Evolutionary conservation across 2,329 filamentous ascomycete genomes (phyloP), one percentile per base, ranked within the genome.

Genomic region (Colletotrichum siamense): DNA sequence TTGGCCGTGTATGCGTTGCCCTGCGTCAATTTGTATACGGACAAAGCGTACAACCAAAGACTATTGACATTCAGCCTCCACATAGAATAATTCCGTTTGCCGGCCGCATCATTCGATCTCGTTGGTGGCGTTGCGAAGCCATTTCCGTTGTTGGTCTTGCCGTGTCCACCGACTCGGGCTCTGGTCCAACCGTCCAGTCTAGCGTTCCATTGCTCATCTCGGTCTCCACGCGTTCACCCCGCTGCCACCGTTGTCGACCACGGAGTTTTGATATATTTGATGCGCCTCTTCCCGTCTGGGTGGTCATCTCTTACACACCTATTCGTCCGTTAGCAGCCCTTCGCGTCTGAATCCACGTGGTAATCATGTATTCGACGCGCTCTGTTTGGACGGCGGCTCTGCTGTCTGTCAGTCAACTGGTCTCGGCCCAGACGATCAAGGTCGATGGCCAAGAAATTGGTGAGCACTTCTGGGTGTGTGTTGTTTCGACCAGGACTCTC

Each of bases 401-500:
- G 65, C 74, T 76, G 36, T 69, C 65, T 13, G 71, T 62, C 34
- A 52, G 71, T 57, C 74, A 66, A 8, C 55, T 76, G 49, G 69
- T 28, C 39, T 55, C 36, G 64, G 80, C 81, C 34, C 80, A 82
- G 77, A 82, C 80, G 32, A 79, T 82, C 64, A 77, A 71, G 63
- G 71, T 81, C 63, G 71, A 79, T 64, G 79, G 80, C 71, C 69
- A 79, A 71, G 76, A 78, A 44, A 76, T 81, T 30, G 70, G 81
- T 82, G 65, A 57, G 81, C 32, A 39, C 44, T 24, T 28, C 28
- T 62, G 16, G 24, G 30, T 12, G 22, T 67, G 13, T n/a, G 65
- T n/a, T n/a, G 22, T 22, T 30, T 30, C 55, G 7, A 18, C 9
- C 63, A n/a, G 49, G 39, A 30, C 62, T 28, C 30, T 74, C 55